These are phyloP conservation scores for Antarctomyces pellizariae DNA, from an alignment of 495 filamentous ascomycete genomes.

Conservation along the genomic window DNA sequence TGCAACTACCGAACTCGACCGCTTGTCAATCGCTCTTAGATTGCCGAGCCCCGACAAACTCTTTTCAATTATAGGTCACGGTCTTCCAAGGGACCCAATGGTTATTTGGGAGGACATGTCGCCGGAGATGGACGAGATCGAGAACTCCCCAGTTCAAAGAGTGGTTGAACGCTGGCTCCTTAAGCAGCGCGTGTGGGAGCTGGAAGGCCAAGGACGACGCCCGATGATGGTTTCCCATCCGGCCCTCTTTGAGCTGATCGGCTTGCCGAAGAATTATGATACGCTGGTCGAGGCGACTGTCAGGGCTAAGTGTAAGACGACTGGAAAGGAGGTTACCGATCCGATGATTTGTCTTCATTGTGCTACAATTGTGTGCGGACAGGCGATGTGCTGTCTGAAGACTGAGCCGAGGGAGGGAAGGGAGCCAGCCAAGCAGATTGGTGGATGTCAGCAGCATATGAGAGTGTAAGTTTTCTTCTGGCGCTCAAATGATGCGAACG, in stretches of 20 bases:
- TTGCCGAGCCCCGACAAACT: conserved; percentile 60
- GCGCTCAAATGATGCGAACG: conserved; percentile 7
- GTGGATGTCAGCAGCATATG: conserved; percentile 81
- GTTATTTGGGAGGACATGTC: too few relatives aligned
- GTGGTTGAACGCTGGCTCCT: too few relatives aligned
- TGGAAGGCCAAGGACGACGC: too few relatives aligned
- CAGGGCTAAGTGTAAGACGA: conserved; percentile 61
- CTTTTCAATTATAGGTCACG: too few relatives aligned
- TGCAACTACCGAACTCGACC: conserved; percentile 56
- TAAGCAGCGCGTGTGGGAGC: too few relatives aligned
- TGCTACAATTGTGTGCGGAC: conserved; percentile 84
- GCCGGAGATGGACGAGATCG: too few relatives aligned
- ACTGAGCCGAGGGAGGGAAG: conserved; percentile 18
- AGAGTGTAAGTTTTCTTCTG: conserved; percentile 36
- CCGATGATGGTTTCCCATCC: conserved; percentile 46
- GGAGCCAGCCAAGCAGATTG: conserved; percentile 23
- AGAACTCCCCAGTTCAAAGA: too few relatives aligned
- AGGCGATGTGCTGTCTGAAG: conserved; percentile 72
- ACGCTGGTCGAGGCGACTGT: conserved; percentile 83
- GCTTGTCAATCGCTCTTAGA: conserved; percentile 48
- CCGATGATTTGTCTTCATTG: conserved; percentile 86
- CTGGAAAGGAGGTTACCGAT: conserved; percentile 73
- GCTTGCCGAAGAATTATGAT: conserved; percentile 77
- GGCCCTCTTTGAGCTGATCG: conserved; percentile 79
- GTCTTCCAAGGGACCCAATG: too few relatives aligned